Percentiles rank a stretch among this genome's conserved stretches.
phyloP scores from a whole-genome alignment of 257 asterid species.

The Fraxinus pennsylvanica region DNA sequence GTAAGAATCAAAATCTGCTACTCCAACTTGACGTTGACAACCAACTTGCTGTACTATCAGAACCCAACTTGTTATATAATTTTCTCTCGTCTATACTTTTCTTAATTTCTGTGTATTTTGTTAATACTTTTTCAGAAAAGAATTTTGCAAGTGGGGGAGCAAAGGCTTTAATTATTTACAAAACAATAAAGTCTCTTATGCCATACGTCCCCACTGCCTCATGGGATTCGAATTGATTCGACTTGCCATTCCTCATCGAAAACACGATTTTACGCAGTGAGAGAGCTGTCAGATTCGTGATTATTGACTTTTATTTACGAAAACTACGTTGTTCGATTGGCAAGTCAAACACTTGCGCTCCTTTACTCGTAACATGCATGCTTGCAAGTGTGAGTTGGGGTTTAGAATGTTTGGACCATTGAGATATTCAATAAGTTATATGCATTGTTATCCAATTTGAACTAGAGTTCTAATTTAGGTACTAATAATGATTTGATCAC shows the following conservation, averaged over 20 bases:
- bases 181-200: not conserved
- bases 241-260: not conserved
- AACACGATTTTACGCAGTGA: not conserved
- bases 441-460: no score
- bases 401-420: no score
- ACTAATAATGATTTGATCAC: no score
- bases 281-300: not conserved
- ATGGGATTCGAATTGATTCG: not conserved
- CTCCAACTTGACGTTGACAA: not conserved
- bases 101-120: not conserved
- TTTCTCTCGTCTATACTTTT: not conserved
- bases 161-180: not conserved
- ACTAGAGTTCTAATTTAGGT: no score
- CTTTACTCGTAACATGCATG: no score
- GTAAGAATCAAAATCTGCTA: not conserved
- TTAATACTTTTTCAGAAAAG: not conserved
- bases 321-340: no score
- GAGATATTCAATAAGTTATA: no score
- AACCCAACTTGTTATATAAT: not conserved
- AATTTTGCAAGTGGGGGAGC: not conserved
- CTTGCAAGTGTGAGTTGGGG: no score
- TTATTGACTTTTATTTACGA: no score
- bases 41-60: not conserved
- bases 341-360: no score
- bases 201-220: not conserved